Evolutionary conservation across 2,329 filamentous ascomycete species (phyloP), one percentile per base, ranked within the genome.

Genomic region (Geoglossum cookeanum): DNA sequence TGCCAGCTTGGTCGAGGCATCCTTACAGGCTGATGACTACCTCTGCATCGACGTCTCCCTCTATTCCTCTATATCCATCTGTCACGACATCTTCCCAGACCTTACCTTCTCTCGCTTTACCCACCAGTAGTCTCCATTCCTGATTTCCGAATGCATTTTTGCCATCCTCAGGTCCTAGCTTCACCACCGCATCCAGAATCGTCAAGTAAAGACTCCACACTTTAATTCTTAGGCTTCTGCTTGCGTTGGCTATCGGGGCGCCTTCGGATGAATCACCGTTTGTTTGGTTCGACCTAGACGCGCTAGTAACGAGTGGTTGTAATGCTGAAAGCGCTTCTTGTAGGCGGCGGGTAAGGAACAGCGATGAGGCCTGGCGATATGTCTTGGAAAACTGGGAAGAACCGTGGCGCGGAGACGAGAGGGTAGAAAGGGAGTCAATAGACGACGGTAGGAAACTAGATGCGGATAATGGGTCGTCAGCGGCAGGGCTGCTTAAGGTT

Each of bases 201-300:
- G 90, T 95, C 62, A 97, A 78, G 68, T 97, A 98, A 65, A 98
- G 77, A 69, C 89, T 95, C 92, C 92, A 98, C 61, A 97, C 85
- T 71, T 97, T 98, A 69, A 95, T 85, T 62, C 90, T 78, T 58
- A 87, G 92, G 35, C 83, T 85, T 62, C 85, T 81, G 47, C 86
- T 90, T 56, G 88, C 88, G 61, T 78, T 80, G 57, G 87, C 84
- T 56, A 96, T 81, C 3, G 89, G 87, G 32, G 88, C 84, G 33
- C 67, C 67, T 63, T 69, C 63, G n/a, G 63, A 48, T 37, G 62
- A 60, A 45, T 64, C 63, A 29, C 52, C 55, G 39, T 57, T 55
- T 13, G 55, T 44, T 60, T 52, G 62, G 45, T 71, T 66, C 17
- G 63, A 54, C 13, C 59, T 58, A 11, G 65, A 60, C 57, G 71